Percentiles rank a stretch among this genome's conserved stretches.
Conservation (phyloP, 257 asterid genomes). For the Striga asiatica region DNA sequence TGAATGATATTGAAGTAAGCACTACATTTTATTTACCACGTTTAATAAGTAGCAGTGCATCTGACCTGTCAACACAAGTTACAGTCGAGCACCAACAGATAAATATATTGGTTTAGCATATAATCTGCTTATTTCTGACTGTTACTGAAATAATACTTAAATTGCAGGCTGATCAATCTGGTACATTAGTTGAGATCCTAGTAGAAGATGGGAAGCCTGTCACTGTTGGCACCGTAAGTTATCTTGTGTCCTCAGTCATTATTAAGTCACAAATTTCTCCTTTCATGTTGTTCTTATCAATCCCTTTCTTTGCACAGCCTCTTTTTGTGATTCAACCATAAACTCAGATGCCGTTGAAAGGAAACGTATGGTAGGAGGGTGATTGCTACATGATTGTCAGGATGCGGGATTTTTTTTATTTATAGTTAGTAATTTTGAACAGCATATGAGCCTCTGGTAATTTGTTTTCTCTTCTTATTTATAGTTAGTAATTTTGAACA, state of each 20-base stretch:
- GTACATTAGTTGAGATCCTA: constrained; percentile 50
- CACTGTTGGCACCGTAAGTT: constrained; percentile 50
- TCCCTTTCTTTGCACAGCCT: constrained; percentile 53
- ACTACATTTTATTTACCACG: neutral
- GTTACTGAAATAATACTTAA: too few species aligned
- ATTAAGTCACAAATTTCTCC: neutral
- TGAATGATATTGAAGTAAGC: constrained; percentile 74
- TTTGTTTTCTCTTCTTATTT: constrained; percentile 12
- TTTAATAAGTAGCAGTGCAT: too few species aligned
- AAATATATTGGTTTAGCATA: neutral
- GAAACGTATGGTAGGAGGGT: too few species aligned
- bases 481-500: constrained; percentile 6
- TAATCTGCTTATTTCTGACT: neutral
- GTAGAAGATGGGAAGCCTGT: constrained; percentile 63
- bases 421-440: too few species aligned
- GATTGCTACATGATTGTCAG: too few species aligned
- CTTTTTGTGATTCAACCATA: constrained; percentile 52
- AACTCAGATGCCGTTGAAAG: constrained; percentile 1
- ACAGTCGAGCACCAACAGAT: too few species aligned
- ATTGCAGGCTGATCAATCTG: constrained; percentile 54
- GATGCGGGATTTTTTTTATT: constrained; percentile 3
- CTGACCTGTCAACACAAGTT: neutral
- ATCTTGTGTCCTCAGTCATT: neutral
- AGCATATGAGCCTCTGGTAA: neutral
- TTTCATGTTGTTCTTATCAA: neutral